Evolutionary conservation across 2,329 filamentous ascomycete genomes (phyloP).

Genomic region (Sclerotinia minor): DNA sequence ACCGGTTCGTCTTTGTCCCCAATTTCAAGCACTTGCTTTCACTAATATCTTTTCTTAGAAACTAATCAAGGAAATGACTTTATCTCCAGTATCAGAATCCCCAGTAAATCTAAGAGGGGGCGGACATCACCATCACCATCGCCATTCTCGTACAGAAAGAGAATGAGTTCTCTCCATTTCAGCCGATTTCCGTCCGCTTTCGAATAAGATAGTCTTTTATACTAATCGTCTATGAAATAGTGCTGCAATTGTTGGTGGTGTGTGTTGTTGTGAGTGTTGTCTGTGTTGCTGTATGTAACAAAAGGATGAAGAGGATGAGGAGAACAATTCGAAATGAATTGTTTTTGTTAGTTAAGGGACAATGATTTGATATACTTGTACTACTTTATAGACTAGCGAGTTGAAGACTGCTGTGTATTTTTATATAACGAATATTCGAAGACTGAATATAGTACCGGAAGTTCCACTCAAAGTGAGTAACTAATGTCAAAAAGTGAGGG

Average conservation of each 20-base stretch:
- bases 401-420: not conserved
- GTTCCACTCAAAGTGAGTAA: not conserved
- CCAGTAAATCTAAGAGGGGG: slow-evolving; percentile 1
- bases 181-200: too few relatives aligned
- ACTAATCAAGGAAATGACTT: not conserved
- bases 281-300: not conserved
- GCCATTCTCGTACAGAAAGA: slow-evolving; percentile 1
- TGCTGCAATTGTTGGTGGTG: slow-evolving; percentile 4
- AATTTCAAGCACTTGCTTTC: not conserved
- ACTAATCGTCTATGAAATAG: not conserved
- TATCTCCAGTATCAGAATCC: not conserved
- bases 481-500: not conserved
- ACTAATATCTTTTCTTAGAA: not conserved
- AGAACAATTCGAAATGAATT: not conserved
- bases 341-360: not conserved
- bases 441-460: not conserved
- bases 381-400: not conserved
- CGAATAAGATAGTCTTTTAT: not conserved
- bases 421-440: not conserved
- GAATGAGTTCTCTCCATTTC: not conserved
- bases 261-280: not conserved
- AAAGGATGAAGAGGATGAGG: not conserved
- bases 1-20: not conserved
- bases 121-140: slow-evolving; percentile 3
- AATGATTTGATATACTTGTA: too few relatives aligned